phyloP scores from a whole-genome alignment of 2,329 filamentous ascomycete species.

The Trematosphaeria pertusa region DNA sequence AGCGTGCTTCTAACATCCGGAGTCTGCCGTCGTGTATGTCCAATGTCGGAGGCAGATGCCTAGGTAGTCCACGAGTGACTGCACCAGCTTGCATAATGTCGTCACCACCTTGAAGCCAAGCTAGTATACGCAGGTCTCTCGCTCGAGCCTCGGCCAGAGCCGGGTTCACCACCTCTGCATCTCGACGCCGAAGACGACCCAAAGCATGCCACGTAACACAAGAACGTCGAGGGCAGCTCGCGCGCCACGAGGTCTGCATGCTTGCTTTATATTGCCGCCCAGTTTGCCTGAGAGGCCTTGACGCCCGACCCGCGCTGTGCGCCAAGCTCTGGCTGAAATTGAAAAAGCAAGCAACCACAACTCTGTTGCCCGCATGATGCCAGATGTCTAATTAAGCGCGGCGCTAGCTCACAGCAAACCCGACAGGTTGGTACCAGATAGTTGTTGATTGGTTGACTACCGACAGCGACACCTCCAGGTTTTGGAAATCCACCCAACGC shows the following conservation, averaged over 20 bases:
- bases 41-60: too few relatives aligned
- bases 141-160: neutral
- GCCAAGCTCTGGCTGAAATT: constrained; percentile 9
- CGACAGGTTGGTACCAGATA: constrained; percentile 9
- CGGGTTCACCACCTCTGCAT: too few relatives aligned
- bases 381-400: constrained; percentile 20
- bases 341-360: constrained; percentile 10
- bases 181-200: neutral
- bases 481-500: constrained; percentile 6
- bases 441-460: constrained; percentile 13
- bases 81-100: constrained; percentile 14
- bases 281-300: too few relatives aligned
- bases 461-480: constrained; percentile 6
- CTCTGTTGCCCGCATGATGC: constrained; percentile 6
- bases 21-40: too few relatives aligned
- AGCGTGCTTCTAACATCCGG: too few relatives aligned
- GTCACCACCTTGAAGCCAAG: constrained; percentile 8
- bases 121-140: neutral
- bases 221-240: neutral
- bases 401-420: constrained; percentile 14
- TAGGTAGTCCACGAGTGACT: too few relatives aligned
- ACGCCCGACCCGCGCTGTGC: constrained; percentile 9
- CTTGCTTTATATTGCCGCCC: constrained; percentile 1
- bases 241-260: neutral
- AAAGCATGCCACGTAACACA: constrained; percentile 3